phyloP scores from a whole-genome alignment of 192 early-diverging fungal genomes.

The Coemansia sp. region DNA sequence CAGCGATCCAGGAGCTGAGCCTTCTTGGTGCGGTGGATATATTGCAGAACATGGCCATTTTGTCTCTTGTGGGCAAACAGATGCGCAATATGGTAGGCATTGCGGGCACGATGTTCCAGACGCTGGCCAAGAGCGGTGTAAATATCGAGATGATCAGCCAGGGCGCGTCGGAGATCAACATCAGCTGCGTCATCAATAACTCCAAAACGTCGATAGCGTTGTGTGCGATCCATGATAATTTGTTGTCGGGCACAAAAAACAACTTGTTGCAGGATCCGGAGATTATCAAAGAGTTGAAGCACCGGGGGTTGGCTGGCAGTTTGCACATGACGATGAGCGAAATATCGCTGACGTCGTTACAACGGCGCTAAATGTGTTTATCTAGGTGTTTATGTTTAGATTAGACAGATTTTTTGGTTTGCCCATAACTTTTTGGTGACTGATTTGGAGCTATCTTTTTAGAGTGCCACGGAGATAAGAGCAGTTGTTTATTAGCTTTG shows the following conservation, averaged over 20 bases:
- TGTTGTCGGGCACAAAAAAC: conserved; percentile 52
- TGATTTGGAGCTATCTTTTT: too few relatives aligned
- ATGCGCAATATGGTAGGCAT: conserved; percentile 99
- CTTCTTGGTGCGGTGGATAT: conserved; percentile 83
- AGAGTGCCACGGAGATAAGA: neutral
- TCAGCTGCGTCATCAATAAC: conserved; percentile 92
- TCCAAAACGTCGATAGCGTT: conserved; percentile 70
- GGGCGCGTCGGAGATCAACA: conserved; percentile 98
- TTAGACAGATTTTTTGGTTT: too few relatives aligned
- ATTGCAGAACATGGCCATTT: conserved; percentile 86
- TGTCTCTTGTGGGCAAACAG: conserved; percentile 92
- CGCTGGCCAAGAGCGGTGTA: conserved; percentile 79
- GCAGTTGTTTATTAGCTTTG: neutral
- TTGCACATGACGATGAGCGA: conserved; percentile 50
- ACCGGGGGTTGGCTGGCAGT: conserved; percentile 25
- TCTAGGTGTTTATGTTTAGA: neutral
- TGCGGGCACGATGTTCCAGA: conserved; percentile 90
- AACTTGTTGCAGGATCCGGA: conserved; percentile 50
- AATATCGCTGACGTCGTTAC: conserved; percentile 30
- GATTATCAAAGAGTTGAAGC: conserved; percentile 39
- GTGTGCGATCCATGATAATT: conserved; percentile 84
- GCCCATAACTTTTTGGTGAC: too few relatives aligned
- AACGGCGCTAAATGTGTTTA: neutral
- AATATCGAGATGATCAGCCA: conserved; percentile 99
- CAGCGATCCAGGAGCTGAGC: conserved; percentile 75